Conservation (phyloP, 352 stramenopile species). For the Globisporangium barbulae region DNA sequence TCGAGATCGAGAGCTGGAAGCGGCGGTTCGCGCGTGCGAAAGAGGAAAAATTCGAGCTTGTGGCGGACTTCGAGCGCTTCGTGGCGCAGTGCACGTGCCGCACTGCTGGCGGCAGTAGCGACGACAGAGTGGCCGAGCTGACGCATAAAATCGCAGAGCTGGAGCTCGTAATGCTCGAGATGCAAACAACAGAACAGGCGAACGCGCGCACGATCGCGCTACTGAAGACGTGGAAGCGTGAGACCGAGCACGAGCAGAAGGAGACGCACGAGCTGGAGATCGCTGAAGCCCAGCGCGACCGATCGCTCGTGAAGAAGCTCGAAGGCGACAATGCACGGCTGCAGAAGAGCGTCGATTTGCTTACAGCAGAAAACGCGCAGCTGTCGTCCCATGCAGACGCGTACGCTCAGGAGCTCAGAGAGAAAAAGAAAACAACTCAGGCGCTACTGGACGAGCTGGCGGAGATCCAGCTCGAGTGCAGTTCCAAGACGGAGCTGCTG, state of each 20-base stretch:
- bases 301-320: constrained; percentile 37
- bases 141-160: constrained; percentile 33
- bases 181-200: constrained; percentile 28
- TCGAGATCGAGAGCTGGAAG: constrained; percentile 70
- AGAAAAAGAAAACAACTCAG: constrained; percentile 35
- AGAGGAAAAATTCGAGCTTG: constrained; percentile 64
- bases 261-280: constrained; percentile 35
- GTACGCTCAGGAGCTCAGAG: constrained; percentile 18
- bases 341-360: constrained; percentile 23
- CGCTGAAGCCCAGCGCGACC: constrained; percentile 37
- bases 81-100: constrained; percentile 38
- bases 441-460: constrained; percentile 36
- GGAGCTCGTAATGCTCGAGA: constrained; percentile 29
- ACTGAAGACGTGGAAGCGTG: constrained; percentile 48
- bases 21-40: constrained; percentile 55
- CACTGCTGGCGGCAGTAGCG: constrained; percentile 16
- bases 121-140: constrained; percentile 27
- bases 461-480: constrained; percentile 37
- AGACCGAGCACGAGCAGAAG: constrained; percentile 37
- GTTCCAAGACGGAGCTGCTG: constrained; percentile 50
- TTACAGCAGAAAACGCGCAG: constrained; percentile 29
- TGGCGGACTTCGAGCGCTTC: constrained; percentile 53
- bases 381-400: constrained; percentile 1
- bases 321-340: constrained; percentile 33
- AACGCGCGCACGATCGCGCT: constrained; percentile 39